These are phyloP conservation scores for Penicillium paxilli DNA, from an alignment of 495 filamentous ascomycete genomes.

Conservation along the genomic window DNA sequence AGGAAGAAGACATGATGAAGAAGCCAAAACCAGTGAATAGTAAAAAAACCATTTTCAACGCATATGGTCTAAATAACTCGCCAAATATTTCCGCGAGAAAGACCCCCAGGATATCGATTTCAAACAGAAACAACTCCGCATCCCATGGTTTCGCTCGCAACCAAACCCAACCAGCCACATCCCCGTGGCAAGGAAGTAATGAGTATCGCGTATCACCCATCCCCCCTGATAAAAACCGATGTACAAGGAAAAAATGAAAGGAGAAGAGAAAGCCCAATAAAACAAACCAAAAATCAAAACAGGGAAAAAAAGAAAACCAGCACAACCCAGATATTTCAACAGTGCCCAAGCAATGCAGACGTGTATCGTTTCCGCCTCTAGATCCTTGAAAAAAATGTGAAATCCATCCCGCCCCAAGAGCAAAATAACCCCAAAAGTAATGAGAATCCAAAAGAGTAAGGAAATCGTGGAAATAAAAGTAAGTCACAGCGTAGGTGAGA, in stretches of 20 bases:
- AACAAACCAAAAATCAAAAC: slow-evolving; percentile 19
- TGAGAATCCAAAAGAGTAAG: slow-evolving; percentile 31
- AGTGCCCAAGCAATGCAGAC: slow-evolving; percentile 53
- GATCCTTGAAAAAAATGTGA: slow-evolving; percentile 42
- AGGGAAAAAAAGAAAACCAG: slow-evolving; percentile 25
- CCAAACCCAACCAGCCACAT: slow-evolving; percentile 33
- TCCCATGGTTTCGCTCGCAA: slow-evolving; percentile 47
- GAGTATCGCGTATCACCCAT: slow-evolving; percentile 37
- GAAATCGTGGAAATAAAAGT: slow-evolving; percentile 31
- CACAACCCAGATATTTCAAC: slow-evolving; percentile 42
- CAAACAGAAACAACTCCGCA: slow-evolving; percentile 43
- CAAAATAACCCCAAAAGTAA: slow-evolving; percentile 33
- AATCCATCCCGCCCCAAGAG: slow-evolving; percentile 41
- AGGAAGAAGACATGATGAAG: slow-evolving; percentile 7
- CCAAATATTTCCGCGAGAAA: slow-evolving; percentile 22
- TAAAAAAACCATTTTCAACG: slow-evolving; percentile 31
- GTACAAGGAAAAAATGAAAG: slow-evolving; percentile 36
- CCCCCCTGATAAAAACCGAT: slow-evolving; percentile 36
- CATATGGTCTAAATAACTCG: slow-evolving; percentile 38
- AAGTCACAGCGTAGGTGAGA: slow-evolving; percentile 25
- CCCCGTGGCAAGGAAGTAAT: slow-evolving; percentile 35
- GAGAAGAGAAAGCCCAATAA: slow-evolving; percentile 13
- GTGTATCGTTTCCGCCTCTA: slow-evolving; percentile 58
- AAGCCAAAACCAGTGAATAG: slow-evolving; percentile 7
- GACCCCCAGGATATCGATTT: slow-evolving; percentile 41